Conservation (phyloP, 2,329 filamentous ascomycete genomes). For the Colletotrichum costaricense region DNA sequence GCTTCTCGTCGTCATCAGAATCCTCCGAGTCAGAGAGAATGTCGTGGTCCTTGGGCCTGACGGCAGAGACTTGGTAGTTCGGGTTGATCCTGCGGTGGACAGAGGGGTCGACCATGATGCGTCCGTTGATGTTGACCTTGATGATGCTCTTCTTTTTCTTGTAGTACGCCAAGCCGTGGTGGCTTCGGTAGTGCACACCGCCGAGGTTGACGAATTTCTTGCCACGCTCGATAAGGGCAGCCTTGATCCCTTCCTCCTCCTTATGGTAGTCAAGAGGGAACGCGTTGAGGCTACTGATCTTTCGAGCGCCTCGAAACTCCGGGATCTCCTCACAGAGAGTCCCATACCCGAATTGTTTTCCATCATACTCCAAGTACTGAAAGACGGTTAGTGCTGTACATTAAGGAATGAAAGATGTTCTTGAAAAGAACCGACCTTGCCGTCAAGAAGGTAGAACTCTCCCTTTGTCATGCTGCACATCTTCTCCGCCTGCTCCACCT, state of each 20-base stretch:
- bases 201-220: constrained; percentile 86
- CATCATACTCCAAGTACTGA: constrained; percentile 89
- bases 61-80: constrained; percentile 82
- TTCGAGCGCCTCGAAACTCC: constrained; percentile 82
- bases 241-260: constrained; percentile 72
- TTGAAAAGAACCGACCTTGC: constrained; percentile 51
- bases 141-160: constrained; percentile 81
- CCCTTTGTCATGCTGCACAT: constrained; percentile 77
- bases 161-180: constrained; percentile 86
- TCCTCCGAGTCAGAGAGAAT: constrained; percentile 62
- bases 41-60: constrained; percentile 78
- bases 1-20: constrained; percentile 57
- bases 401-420: no score
- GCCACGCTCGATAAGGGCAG: constrained; percentile 80
- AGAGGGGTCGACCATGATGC: constrained; percentile 88
- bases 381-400: neutral
- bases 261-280: constrained; percentile 87
- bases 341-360: constrained; percentile 84
- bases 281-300: constrained; percentile 81
- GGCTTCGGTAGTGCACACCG: constrained; percentile 84
- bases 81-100: constrained; percentile 87
- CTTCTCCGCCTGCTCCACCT: constrained; percentile 80
- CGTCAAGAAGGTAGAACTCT: constrained; percentile 81
- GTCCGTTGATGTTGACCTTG: constrained; percentile 87
- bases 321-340: constrained; percentile 76